Evolutionary conservation across 768 basidiomycete species (phyloP), one percentile per base, ranked within the genome.

Genomic region (Boletus barrowsii): DNA sequence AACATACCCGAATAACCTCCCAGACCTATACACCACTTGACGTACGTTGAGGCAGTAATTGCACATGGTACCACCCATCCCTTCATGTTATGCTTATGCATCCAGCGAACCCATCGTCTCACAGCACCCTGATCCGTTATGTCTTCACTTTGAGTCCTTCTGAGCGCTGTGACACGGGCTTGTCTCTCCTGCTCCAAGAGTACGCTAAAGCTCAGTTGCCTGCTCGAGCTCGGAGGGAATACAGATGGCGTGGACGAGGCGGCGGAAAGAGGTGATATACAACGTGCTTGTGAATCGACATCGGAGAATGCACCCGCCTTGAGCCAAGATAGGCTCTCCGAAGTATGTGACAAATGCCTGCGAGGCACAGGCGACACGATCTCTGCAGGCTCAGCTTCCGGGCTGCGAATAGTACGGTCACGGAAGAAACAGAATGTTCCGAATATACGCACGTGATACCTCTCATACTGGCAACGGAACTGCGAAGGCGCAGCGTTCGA

Each of bases 1-100:
- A 30, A 72, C 86, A 53, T 56, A 90, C 93, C 93, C 32, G 91
- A 93, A 72, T 93, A 94, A 18, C 83, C 80, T 15, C 88, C 90
- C 29, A 94, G 62, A 14, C 90, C 86, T 30, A 90, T 74, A 54
- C 78, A 78, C 74, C 83, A 83, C 68, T 88, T 91, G 52, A 90
- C 70, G 64, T 82, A 73, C 3, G 77, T 73, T 2, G 84, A 75
- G 3, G 75, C 74, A 1, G 78, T 71, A n/a, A 91, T 67, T 10
- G 78, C 73, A 42, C 71, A 68, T 4, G 86, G 84, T 1, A 87
- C 66, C 8, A 88, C 77, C 80, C 80, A 87, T 2, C 67, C 63
- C 60, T 78, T 83, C 66, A 88, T 66, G 17, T 77, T 79, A 33
- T 80, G 75, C 58, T 79, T 84, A 57, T 90, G 87, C 87, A 92